phyloP scores from a whole-genome alignment of 1,284 basidiomycete genomes.

The Lentinula novae-zelandiae region DNA sequence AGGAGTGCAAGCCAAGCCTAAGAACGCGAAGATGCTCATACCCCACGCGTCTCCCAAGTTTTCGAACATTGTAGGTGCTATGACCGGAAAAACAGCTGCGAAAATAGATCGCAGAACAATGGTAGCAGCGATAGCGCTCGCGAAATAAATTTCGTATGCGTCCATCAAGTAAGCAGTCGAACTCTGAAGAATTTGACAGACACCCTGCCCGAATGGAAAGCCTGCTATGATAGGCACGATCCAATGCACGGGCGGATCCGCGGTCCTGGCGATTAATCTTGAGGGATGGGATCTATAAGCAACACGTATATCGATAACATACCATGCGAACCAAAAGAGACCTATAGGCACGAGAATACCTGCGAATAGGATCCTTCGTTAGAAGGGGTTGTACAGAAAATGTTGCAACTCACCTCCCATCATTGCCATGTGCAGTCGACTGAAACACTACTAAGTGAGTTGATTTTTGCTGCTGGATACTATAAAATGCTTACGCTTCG shows the following conservation, averaged over 20 bases:
- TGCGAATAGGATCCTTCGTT: background rate
- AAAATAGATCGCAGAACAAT: constrained; percentile 64
- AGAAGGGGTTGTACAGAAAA: background rate
- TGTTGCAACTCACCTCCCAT: constrained; percentile 29
- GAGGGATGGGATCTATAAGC: background rate
- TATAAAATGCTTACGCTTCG: constrained; percentile 45
- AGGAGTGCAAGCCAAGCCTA: constrained; percentile 54
- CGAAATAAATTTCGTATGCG: constrained; percentile 58
- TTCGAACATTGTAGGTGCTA: constrained; percentile 55
- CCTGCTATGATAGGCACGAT: constrained; percentile 61
- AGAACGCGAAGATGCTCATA: constrained; percentile 57
- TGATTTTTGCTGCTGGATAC: constrained; percentile 11
- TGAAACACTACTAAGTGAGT: constrained; percentile 23
- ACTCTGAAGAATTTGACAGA: constrained; percentile 57
- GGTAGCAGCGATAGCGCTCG: constrained; percentile 66
- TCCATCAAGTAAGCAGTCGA: constrained; percentile 66
- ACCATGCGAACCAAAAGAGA: constrained; percentile 56
- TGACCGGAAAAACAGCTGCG: constrained; percentile 62
- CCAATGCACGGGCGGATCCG: constrained; percentile 53
- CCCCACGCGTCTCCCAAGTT: constrained; percentile 65
- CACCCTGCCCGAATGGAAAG: constrained; percentile 60
- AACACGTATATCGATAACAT: constrained; percentile 4
- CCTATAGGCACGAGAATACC: constrained; percentile 54
- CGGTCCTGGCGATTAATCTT: constrained; percentile 38
- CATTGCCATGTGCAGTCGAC: constrained; percentile 56